Evolutionary conservation across 2,329 filamentous ascomycete genomes (phyloP).

Genomic region (Pseudogymnoascus sp.): DNA sequence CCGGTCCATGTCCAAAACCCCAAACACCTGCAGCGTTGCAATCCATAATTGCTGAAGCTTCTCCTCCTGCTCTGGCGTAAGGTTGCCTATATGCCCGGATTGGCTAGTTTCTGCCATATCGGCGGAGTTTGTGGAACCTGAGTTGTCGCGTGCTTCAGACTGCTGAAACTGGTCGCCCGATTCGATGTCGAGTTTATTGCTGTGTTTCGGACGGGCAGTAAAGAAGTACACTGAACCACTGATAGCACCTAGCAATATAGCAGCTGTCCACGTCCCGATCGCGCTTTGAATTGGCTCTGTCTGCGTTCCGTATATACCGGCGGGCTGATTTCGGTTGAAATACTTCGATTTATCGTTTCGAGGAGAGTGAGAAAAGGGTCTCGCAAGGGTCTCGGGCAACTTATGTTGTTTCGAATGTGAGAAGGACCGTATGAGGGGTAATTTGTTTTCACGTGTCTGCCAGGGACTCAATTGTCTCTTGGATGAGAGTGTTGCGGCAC

Average conservation of each 20-base stretch:
- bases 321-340: background rate
- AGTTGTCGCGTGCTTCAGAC: background rate
- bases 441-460: background rate
- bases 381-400: background rate
- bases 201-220: background rate
- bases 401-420: background rate
- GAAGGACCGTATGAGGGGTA: background rate
- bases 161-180: background rate
- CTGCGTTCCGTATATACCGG: background rate
- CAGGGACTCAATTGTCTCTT: background rate
- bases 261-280: background rate
- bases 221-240: conserved; percentile 6
- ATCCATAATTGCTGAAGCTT: conserved; percentile 86
- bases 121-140: conserved; percentile 11
- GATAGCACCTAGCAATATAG: background rate
- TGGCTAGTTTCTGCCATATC: conserved; percentile 40
- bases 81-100: conserved; percentile 72
- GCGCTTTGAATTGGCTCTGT: conserved; percentile 1
- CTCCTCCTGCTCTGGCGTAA: conserved; percentile 81
- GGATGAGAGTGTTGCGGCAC: background rate
- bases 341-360: background rate
- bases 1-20: conserved; percentile 42
- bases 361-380: background rate
- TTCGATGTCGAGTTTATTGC: background rate
- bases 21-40: conserved; percentile 67